Evolutionary conservation across 2,329 filamentous ascomycete genomes (phyloP).

Genomic region (Fusarium cyanostomum): DNA sequence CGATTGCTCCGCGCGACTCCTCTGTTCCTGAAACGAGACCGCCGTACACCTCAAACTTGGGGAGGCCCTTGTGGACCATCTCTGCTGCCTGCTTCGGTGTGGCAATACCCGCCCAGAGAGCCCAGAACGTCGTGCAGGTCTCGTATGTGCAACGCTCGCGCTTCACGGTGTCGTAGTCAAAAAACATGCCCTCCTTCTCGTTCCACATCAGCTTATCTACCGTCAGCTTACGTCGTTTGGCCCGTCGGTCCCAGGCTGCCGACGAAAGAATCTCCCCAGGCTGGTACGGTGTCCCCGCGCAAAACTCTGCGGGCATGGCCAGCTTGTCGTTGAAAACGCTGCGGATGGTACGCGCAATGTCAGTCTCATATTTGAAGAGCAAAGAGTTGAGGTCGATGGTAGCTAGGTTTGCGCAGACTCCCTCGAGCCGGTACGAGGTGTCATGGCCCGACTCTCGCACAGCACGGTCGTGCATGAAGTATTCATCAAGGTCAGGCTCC

Average conservation of each 20-base stretch:
- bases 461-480: conserved; percentile 95
- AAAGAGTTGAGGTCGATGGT: conserved; percentile 95
- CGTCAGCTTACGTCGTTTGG: conserved; percentile 81
- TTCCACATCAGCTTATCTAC: conserved; percentile 97
- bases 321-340: conserved; percentile 85
- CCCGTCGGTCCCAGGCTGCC: conserved; percentile 88
- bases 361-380: conserved; percentile 95
- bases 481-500: conserved; percentile 92
- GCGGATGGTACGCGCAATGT: conserved; percentile 88
- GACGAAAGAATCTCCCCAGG: conserved; percentile 81
- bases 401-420: conserved; percentile 85
- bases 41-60: conserved; percentile 86
- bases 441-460: conserved; percentile 97
- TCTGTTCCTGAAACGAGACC: conserved; percentile 91
- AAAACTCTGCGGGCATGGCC: conserved; percentile 84
- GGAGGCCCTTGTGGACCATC: conserved; percentile 83
- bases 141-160: conserved; percentile 86
- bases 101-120: conserved; percentile 92
- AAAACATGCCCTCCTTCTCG: conserved; percentile 92
- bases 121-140: conserved; percentile 94
- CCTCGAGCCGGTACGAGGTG: conserved; percentile 92
- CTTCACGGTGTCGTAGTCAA: conserved; percentile 91
- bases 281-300: conserved; percentile 68
- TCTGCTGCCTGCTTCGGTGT: conserved; percentile 85
- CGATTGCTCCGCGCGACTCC: conserved; percentile 82